Percentiles rank a stretch among this genome's conserved stretches.
These are phyloP conservation scores for Podaxis sp. DNA, from an alignment of 768 basidiomycete genomes.

Conservation along the genomic window DNA sequence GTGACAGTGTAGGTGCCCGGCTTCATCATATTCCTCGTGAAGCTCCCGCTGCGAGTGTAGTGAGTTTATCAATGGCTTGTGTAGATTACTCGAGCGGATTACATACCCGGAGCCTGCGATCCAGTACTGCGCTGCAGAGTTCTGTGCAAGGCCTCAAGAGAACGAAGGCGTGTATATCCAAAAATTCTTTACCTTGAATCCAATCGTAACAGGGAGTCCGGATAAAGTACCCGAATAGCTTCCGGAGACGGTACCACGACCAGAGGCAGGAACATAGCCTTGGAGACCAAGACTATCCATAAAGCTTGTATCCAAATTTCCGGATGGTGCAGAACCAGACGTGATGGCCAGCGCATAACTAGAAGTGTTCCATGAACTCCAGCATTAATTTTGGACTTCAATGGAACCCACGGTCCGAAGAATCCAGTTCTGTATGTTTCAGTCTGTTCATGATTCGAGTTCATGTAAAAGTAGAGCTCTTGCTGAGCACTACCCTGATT, in stretches of 20 bases:
- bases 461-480: constrained; percentile 52
- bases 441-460: constrained; percentile 46
- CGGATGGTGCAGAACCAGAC: constrained; percentile 42
- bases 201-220: constrained; percentile 38
- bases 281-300: constrained; percentile 41
- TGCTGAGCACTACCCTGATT: constrained; percentile 48
- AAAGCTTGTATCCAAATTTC: constrained; percentile 41
- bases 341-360: constrained; percentile 46
- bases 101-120: constrained; percentile 36
- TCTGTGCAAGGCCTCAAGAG: constrained; percentile 24
- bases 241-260: constrained; percentile 44
- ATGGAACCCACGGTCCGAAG: constrained; percentile 42
- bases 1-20: constrained; percentile 49
- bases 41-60: constrained; percentile 32
- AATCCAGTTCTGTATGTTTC: constrained; percentile 46
- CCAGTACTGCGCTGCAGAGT: constrained; percentile 50
- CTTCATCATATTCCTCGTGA: constrained; percentile 45
- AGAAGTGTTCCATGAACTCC: not conserved
- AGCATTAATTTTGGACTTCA: not conserved
- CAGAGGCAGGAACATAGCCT: constrained; percentile 43
- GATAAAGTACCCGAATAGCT: constrained; percentile 43
- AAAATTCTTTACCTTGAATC: constrained; percentile 34
- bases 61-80: not conserved
- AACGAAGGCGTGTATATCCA: not conserved
- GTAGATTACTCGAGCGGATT: not conserved